phyloP scores from a whole-genome alignment of 2,329 filamentous ascomycete species.

The Fusarium austroafricanum region DNA sequence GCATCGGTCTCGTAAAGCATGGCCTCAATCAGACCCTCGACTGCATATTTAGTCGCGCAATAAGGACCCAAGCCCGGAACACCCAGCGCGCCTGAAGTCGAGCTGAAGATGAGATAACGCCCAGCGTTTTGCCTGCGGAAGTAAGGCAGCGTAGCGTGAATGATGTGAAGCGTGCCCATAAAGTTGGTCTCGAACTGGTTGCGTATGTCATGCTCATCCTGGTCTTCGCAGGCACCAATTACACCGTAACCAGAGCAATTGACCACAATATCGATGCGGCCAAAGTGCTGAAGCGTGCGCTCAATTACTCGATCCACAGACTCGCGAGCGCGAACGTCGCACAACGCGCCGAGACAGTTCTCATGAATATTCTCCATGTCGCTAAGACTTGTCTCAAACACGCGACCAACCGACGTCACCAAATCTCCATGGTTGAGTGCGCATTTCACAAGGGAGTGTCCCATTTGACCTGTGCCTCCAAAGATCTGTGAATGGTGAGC shows the following conservation, averaged over 20 bases:
- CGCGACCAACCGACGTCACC: slow-evolving; percentile 87
- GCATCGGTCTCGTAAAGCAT: slow-evolving; percentile 95
- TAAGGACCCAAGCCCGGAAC: slow-evolving; percentile 94
- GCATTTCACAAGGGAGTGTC: slow-evolving; percentile 86
- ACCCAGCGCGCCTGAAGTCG: slow-evolving; percentile 89
- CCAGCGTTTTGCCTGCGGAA: slow-evolving; percentile 82
- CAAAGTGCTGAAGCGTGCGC: slow-evolving; percentile 78
- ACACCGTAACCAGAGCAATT: slow-evolving; percentile 97
- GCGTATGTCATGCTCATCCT: slow-evolving; percentile 92
- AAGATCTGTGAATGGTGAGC: slow-evolving; percentile 72
- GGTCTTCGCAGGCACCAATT: slow-evolving; percentile 95
- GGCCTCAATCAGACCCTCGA: slow-evolving; percentile 93
- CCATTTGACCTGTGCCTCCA: slow-evolving; percentile 97
- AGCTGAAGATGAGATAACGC: slow-evolving; percentile 94
- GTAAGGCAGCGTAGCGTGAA: slow-evolving; percentile 88
- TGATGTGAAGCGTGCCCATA: slow-evolving; percentile 93
- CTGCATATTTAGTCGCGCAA: slow-evolving; percentile 96
- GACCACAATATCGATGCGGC: slow-evolving; percentile 86
- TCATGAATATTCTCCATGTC: slow-evolving; percentile 78
- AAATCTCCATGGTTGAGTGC: slow-evolving; percentile 84
- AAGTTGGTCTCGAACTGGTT: slow-evolving; percentile 99
- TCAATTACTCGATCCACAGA: slow-evolving; percentile 81
- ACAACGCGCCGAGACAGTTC: slow-evolving; percentile 83
- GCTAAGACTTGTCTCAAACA: slow-evolving; percentile 78
- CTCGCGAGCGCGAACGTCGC: slow-evolving; percentile 85